These are phyloP conservation scores for Clavaria fumosa DNA, from an alignment of 768 basidiomycete genomes.

Conservation along the genomic window DNA sequence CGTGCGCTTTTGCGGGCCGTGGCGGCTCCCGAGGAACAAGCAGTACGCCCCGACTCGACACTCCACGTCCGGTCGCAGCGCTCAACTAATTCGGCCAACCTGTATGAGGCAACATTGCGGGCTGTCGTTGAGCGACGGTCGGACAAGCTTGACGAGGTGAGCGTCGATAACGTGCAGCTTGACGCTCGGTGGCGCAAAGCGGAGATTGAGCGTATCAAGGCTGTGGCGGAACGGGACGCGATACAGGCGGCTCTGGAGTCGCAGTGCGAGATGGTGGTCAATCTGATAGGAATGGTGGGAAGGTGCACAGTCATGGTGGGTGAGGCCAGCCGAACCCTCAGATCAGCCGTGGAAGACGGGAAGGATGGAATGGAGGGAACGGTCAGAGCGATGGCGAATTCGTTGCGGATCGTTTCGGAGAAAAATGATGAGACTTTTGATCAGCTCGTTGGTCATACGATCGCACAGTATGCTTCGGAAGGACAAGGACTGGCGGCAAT, in stretches of 20 bases:
- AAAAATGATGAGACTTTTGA: conserved; percentile 60
- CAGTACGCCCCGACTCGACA: conserved; percentile 39
- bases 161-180: conserved; percentile 53
- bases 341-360: conserved; percentile 20
- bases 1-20: conserved; percentile 51
- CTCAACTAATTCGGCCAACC: conserved; percentile 57
- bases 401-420: conserved; percentile 39
- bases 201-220: conserved; percentile 55
- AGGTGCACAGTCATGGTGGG: conserved; percentile 60
- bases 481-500: conserved; percentile 21
- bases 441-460: conserved; percentile 50
- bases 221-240: conserved; percentile 48
- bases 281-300: conserved; percentile 68
- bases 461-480: conserved; percentile 37
- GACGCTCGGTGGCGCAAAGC: conserved; percentile 50
- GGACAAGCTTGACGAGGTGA: conserved; percentile 60
- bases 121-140: conserved; percentile 68
- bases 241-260: conserved; percentile 44
- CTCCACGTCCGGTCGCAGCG: conserved; percentile 45
- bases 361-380: conserved; percentile 15
- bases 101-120: conserved; percentile 80
- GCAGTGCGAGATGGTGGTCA: conserved; percentile 53
- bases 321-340: conserved; percentile 33
- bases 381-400: conserved; percentile 32
- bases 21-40: conserved; percentile 56